Evolutionary conservation across 192 early-diverging fungal species (phyloP), one percentile per base, ranked within the genome.

Genomic region (Chytriomyces hyalinus): DNA sequence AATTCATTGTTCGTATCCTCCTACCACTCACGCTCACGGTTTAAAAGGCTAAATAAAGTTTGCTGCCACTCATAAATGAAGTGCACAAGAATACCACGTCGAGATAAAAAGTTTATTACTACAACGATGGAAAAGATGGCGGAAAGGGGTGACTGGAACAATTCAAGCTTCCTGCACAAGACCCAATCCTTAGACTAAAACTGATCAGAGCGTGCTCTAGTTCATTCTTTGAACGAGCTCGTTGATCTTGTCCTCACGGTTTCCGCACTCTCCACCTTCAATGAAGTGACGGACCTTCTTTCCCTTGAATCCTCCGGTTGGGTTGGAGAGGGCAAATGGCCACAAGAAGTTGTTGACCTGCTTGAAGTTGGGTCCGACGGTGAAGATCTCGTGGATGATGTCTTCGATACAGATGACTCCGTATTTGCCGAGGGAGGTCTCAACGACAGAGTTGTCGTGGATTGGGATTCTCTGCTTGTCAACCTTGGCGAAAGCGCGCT

Each of bases 401-500:
- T 99, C 97, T 90, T 99, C 97, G 66, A 98, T 83, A 82, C 96
- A 99, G 87, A 97, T 92, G 89, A 99, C 93, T 82, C 96, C 96
- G 86, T 85, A 93, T 84, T 95, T 92, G 84, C 97, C 97, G 50
- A 99, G 91, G 76, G 84, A 81, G 82, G 92, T 82, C 90, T 98
- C 96, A 81, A 98, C 93, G 87, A 99, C 90, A 67, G 91, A 80
- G 92, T 99, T 99, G 88, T 98, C 97, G 81, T 89, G 87, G 87
- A 99, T 93, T 75, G 97, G 94, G 79, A 98, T 90, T 78, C 98
- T 92, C 89, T 98, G 96, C 88, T 92, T 94, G 92, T 97, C 90
- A 83, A 98, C 91, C 95, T 99, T 99, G 81, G 90, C 97, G 86
- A 95, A 97, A 75, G 96, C 98, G 78, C 98, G 94, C 93, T 99